Conservation (phyloP, 768 basidiomycete species). For the Multifurca ochricompacta region DNA sequence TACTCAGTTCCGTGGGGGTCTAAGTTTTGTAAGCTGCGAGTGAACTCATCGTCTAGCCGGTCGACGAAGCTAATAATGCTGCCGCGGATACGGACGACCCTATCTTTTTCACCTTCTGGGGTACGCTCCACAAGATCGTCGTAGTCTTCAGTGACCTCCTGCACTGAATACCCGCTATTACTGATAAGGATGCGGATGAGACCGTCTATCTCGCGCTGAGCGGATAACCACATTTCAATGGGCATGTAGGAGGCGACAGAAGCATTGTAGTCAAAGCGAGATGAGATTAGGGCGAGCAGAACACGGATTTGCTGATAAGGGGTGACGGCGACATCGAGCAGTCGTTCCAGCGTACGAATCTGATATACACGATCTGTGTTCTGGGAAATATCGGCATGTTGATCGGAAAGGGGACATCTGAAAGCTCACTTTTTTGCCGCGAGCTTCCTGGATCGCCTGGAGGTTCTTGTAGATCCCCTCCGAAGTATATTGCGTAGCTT, state of each 20-base stretch:
- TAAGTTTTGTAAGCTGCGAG: slow-evolving; percentile 92
- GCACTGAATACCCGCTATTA: slow-evolving; percentile 72
- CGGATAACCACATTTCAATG: slow-evolving; percentile 80
- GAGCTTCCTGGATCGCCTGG: slow-evolving; percentile 84
- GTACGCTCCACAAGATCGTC: slow-evolving; percentile 82
- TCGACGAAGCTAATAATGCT: slow-evolving; percentile 96
- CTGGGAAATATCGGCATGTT: slow-evolving; percentile 32
- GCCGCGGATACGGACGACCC: slow-evolving; percentile 82
- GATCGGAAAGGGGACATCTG: background rate
- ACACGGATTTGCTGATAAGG: slow-evolving; percentile 93
- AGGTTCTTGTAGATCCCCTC: slow-evolving; percentile 90
- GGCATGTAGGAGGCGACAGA: slow-evolving; percentile 85
- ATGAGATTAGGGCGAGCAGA: slow-evolving; percentile 85
- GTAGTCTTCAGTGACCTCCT: slow-evolving; percentile 84
- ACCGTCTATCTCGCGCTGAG: slow-evolving; percentile 82
- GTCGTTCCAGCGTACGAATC: slow-evolving; percentile 81
- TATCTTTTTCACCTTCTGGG: slow-evolving; percentile 61
- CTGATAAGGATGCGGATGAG: slow-evolving; percentile 72
- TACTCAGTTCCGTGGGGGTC: slow-evolving; percentile 99
- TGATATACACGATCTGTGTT: slow-evolving; percentile 96
- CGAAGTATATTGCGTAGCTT: slow-evolving; percentile 68
- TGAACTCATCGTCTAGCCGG: slow-evolving; percentile 96
- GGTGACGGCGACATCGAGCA: slow-evolving; percentile 78
- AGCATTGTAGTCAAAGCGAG: slow-evolving; percentile 95
- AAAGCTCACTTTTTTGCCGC: slow-evolving; percentile 82